These are phyloP conservation scores for Populus hybrid DNA, from an alignment of 441 rosid genomes.

Conservation along the genomic window DNA sequence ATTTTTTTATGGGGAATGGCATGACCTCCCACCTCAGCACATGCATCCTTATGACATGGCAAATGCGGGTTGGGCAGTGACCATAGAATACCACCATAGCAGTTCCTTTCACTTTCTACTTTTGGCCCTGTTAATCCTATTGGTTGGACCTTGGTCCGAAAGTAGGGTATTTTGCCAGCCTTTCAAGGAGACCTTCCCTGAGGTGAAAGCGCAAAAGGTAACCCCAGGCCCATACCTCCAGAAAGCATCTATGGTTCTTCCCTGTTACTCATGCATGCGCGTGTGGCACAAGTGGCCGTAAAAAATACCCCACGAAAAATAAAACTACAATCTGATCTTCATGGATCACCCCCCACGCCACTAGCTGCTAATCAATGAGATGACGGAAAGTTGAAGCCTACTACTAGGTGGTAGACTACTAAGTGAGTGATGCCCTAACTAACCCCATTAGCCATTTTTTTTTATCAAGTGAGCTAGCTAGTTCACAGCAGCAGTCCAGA, in stretches of 20 bases:
- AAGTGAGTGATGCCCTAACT: background rate
- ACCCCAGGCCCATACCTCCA: background rate
- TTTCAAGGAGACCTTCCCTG: background rate
- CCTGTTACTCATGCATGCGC: background rate
- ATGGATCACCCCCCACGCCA: background rate
- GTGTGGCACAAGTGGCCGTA: background rate
- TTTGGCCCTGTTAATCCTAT: background rate
- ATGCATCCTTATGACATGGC: constrained; percentile 16
- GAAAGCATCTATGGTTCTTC: constrained; percentile 2
- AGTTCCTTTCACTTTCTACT: background rate
- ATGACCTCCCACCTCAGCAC: background rate
- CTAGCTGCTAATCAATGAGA: too few relatives aligned
- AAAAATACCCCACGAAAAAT: background rate
- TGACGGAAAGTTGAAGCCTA: too few relatives aligned
- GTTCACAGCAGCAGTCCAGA: background rate
- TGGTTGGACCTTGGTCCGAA: constrained; percentile 24
- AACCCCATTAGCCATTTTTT: too few relatives aligned
- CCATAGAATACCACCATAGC: background rate
- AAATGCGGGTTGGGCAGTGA: background rate
- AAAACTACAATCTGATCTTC: background rate
- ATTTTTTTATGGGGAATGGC: background rate
- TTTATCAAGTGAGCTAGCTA: too few relatives aligned
- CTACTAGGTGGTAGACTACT: too few relatives aligned
- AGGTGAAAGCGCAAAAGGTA: background rate
- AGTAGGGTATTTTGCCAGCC: constrained; percentile 5